phyloP scores from a whole-genome alignment of 768 basidiomycete species.

The Tulasnella sp. region DNA sequence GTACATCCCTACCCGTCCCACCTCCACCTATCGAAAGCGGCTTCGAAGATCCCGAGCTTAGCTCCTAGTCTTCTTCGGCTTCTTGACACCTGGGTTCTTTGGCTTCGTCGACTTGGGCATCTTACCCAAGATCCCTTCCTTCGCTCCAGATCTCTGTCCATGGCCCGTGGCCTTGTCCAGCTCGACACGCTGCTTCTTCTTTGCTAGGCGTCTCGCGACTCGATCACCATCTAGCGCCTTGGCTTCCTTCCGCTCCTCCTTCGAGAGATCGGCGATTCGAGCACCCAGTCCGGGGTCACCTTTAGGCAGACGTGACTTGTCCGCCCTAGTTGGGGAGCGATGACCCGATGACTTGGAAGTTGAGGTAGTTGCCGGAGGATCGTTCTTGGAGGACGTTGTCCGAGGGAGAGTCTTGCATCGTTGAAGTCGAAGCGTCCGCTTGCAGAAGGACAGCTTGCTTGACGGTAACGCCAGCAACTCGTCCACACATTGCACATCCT shows the following conservation, averaged over 20 bases:
- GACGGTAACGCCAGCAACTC: conserved; percentile 76
- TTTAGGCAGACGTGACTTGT: conserved; percentile 38
- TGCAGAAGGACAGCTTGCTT: conserved; percentile 76
- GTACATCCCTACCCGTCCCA: not conserved
- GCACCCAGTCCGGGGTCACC: conserved; percentile 76
- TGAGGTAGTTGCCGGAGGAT: not conserved
- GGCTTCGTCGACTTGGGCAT: not conserved
- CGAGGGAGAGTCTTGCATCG: conserved; percentile 66
- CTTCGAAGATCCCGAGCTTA: too few relatives aligned
- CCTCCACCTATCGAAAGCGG: not conserved
- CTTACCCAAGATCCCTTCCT: conserved; percentile 6
- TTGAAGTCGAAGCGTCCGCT: conserved; percentile 83
- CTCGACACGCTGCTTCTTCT: conserved; percentile 56
- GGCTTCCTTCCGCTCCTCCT: conserved; percentile 73
- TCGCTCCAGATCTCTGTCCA: not conserved
- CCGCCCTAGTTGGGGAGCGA: conserved; percentile 14
- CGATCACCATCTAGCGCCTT: conserved; percentile 76
- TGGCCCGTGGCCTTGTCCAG: conserved; percentile 14
- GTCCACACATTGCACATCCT: conserved; percentile 90
- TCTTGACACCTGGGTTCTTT: conserved; percentile 1
- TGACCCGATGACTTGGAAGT: not conserved
- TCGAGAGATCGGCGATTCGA: conserved; percentile 62
- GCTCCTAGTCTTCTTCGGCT: not conserved
- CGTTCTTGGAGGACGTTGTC: conserved; percentile 17
- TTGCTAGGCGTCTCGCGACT: conserved; percentile 71